Evolutionary conservation across 2,329 filamentous ascomycete species (phyloP), one percentile per base, ranked within the genome.

Genomic region (Coniochaeta ligniaria): DNA sequence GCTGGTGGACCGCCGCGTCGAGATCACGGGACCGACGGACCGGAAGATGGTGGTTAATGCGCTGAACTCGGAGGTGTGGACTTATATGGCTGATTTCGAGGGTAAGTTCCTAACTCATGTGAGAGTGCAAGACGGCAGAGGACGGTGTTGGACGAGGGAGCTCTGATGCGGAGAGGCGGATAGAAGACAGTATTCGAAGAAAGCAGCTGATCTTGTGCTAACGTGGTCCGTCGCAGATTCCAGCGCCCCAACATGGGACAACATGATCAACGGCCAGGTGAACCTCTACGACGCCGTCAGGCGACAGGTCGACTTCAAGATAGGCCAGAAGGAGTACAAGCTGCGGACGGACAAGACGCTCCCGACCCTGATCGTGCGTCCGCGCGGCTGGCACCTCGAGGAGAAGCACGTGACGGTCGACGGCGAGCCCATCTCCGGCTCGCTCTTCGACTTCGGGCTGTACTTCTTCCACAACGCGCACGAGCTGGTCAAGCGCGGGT

Each of bases 11-110:
- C 89, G 95, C 66, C 87, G 95, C 63, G 91, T 97, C 35, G 95
- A 99, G 81, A 99, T 98, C 71, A 99, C 95, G 6, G 95, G 95
- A 9, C 95, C 95, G 1, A 97, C 93, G 7, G 95, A 98, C 77
- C 85, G 95, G 67, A 99, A 98, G 84, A 99, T 99, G 95, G 92
- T 98, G 56, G 91, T 98, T 64, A 99, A 99, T 75, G 95, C 95
- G 11, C 73, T 98, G 73, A 99, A 98, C 76, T 89, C 94, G 54
- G 85, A 98, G 71, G 95, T 98, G 26, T 98, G 91, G 89, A 98
- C 94, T 60, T 99, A 98, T 72, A 99, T 99, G 95, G 95, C 95
- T 56, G 95, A 99, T 77, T 96, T 99, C 67, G 95, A 99, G 79
- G 94, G 93, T 95, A 75, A 70, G 83, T 74, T 74, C 14, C 36